Conservation (phyloP, 305 asterid genomes). For the Fraxinus greggii region DNA sequence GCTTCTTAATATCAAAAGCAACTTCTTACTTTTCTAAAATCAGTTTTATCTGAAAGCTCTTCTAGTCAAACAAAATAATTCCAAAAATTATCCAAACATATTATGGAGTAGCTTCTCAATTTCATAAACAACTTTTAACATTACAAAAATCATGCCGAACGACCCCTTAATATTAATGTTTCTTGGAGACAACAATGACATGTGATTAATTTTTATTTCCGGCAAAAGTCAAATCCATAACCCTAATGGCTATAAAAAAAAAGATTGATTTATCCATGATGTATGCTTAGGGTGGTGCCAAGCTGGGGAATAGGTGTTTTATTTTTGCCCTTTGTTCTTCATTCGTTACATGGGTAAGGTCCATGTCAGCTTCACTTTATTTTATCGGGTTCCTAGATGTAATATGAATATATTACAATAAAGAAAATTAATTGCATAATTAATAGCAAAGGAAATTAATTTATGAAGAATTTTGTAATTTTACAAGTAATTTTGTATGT, state of each 20-base stretch:
- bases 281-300: slow-evolving; percentile 40
- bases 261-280: slow-evolving; percentile 17
- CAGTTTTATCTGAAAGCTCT: too few relatives aligned
- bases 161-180: too few relatives aligned
- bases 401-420: background rate
- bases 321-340: slow-evolving; percentile 44
- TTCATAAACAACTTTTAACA: too few relatives aligned
- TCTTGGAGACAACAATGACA: background rate
- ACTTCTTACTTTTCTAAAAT: too few relatives aligned
- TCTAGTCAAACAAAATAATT: too few relatives aligned
- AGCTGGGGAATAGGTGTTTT: slow-evolving; percentile 28
- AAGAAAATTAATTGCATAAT: background rate
- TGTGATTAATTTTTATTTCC: background rate
- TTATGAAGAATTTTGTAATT: background rate
- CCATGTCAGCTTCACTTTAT: slow-evolving; percentile 27
- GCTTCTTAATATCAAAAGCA: too few relatives aligned
- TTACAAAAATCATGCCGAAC: too few relatives aligned
- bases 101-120: too few relatives aligned
- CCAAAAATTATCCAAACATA: too few relatives aligned
- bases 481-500: background rate
- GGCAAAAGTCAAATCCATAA: slow-evolving; percentile 41
- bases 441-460: background rate
- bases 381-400: background rate
- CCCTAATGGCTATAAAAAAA: background rate
- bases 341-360: slow-evolving; percentile 47